Conservation (phyloP, 140 eudicot genomes). For the Erigeron philadelphicus region DNA sequence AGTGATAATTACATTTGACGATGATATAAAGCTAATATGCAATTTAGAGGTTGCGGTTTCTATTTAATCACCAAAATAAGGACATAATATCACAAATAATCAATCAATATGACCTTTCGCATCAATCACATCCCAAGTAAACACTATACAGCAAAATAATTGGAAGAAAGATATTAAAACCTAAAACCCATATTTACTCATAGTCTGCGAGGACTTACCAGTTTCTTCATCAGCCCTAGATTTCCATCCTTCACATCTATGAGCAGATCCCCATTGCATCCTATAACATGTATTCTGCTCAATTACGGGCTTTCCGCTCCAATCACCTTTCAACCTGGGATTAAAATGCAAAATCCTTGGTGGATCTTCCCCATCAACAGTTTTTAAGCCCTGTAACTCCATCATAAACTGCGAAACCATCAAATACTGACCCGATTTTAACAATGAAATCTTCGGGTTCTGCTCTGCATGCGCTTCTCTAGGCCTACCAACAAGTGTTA, state of each 20-base stretch:
- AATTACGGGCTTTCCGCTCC: slow-evolving; percentile 73
- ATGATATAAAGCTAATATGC: neutral
- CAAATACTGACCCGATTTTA: slow-evolving; percentile 71
- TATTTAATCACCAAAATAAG: neutral
- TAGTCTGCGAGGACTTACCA: slow-evolving; percentile 37
- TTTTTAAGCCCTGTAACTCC: slow-evolving; percentile 68
- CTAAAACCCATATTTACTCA: neutral
- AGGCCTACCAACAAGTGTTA: slow-evolving; percentile 78
- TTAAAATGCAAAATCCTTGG: slow-evolving; percentile 86
- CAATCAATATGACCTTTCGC: neutral
- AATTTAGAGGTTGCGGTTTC: neutral
- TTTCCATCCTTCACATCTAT: slow-evolving; percentile 85
- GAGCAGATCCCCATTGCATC: slow-evolving; percentile 89
- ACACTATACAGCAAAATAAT: slow-evolving; percentile 11
- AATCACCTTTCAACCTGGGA: slow-evolving; percentile 76
- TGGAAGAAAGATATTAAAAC: neutral
- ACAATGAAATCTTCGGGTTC: slow-evolving; percentile 70
- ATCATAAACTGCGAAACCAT: slow-evolving; percentile 82
- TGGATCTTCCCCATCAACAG: slow-evolving; percentile 88
- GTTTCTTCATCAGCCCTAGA: slow-evolving; percentile 76
- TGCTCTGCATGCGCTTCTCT: slow-evolving; percentile 62
- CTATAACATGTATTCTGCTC: slow-evolving; percentile 89
- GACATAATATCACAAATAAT: neutral
- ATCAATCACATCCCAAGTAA: neutral
- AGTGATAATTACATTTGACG: neutral